phyloP scores from a whole-genome alignment of 768 basidiomycete species.

The Ramaria rubella region DNA sequence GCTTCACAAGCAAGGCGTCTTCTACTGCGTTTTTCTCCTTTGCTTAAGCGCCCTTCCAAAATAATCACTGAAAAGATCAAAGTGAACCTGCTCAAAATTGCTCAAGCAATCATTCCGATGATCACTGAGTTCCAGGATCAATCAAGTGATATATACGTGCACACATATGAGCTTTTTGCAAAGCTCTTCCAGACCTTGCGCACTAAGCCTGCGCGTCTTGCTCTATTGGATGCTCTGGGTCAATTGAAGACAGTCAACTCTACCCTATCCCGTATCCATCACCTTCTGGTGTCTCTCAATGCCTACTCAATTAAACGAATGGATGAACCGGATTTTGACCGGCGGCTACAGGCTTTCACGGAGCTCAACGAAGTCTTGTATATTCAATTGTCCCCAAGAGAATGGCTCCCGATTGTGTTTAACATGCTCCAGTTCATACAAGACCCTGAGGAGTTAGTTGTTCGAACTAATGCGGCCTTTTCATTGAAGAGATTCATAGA shows the following conservation, averaged over 20 bases:
- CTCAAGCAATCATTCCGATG: constrained; percentile 57
- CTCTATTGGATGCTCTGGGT: constrained; percentile 60
- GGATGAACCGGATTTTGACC: constrained; percentile 91
- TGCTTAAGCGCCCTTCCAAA: constrained; percentile 71
- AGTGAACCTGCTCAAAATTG: constrained; percentile 67
- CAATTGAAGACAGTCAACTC: constrained; percentile 33
- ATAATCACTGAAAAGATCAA: constrained; percentile 83
- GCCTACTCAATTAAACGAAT: constrained; percentile 76
- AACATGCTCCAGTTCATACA: constrained; percentile 83
- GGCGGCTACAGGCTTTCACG: constrained; percentile 70
- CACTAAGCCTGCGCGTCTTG: constrained; percentile 61
- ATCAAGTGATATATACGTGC: constrained; percentile 37
- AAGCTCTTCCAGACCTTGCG: constrained; percentile 73
- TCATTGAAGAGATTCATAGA: constrained; percentile 76
- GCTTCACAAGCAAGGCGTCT: constrained; percentile 66
- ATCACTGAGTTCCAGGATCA: constrained; percentile 53
- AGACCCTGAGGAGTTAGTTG: constrained; percentile 80
- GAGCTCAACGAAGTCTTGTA: constrained; percentile 63
- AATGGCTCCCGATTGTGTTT: constrained; percentile 81
- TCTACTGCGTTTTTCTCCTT: constrained; percentile 64
- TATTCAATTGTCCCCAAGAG: constrained; percentile 36
- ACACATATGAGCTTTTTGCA: constrained; percentile 62
- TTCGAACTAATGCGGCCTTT: constrained; percentile 74
- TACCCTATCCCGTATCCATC: constrained; percentile 42
- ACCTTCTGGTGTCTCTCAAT: constrained; percentile 65